These are phyloP conservation scores for Rhizophora apiculata DNA, from an alignment of 345 rosid species.

Conservation along the genomic window DNA sequence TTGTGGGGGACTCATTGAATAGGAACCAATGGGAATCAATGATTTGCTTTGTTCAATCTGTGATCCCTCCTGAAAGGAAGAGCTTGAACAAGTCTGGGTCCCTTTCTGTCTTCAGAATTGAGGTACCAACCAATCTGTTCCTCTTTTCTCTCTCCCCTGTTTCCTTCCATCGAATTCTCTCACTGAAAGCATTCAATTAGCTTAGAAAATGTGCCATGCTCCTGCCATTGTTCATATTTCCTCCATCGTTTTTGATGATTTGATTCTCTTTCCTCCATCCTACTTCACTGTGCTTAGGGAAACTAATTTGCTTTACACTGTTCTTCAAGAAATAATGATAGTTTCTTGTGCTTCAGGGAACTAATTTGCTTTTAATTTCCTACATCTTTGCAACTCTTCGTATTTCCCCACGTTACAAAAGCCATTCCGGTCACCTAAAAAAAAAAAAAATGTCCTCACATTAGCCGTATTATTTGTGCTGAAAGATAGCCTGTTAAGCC, in stretches of 20 bases:
- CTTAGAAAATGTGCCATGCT: background rate
- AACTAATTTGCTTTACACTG: too few relatives aligned
- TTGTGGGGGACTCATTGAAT: constrained; percentile 93
- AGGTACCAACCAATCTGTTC: constrained; percentile 38
- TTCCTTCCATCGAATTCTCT: background rate
- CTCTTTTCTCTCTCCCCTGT: background rate
- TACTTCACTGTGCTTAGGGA: too few relatives aligned
- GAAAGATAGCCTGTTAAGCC: too few relatives aligned
- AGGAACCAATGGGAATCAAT: constrained; percentile 99
- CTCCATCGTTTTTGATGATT: background rate
- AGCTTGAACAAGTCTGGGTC: constrained; percentile 64
- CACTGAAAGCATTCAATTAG: background rate
- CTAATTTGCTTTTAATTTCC: too few relatives aligned
- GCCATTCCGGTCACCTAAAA: too few relatives aligned
- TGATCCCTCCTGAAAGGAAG: constrained; percentile 55
- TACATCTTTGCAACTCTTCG: too few relatives aligned
- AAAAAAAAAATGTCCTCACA: too few relatives aligned
- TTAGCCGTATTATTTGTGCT: too few relatives aligned
- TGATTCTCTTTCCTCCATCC: too few relatives aligned
- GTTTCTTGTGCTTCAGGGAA: too few relatives aligned
- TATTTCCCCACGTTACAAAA: too few relatives aligned
- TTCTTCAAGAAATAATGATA: too few relatives aligned
- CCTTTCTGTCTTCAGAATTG: constrained; percentile 61
- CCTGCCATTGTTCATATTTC: background rate
- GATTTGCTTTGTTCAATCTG: constrained; percentile 92